A percentile compares a stretch with the other conserved stretches of the same genome.
phyloP scores from a whole-genome alignment of 2,329 filamentous ascomycete species.

The Tolypocladium ovalisporum region DNA sequence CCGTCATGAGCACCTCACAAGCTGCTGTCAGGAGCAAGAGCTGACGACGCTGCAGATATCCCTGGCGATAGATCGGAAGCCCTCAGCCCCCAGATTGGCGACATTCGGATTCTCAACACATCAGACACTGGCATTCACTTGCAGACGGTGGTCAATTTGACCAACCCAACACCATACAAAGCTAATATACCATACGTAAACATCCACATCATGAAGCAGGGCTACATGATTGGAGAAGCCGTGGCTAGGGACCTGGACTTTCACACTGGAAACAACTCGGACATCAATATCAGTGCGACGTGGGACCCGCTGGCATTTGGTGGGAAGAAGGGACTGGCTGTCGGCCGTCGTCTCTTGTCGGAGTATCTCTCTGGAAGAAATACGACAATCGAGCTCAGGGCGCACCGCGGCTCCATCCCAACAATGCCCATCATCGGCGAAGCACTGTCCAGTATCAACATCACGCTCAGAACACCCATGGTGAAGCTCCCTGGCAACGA shows the following conservation, averaged over 20 bases:
- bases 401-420: constrained; percentile 65
- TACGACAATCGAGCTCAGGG: constrained; percentile 63
- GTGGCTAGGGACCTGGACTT: constrained; percentile 54
- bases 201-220: constrained; percentile 65
- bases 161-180: constrained; percentile 82
- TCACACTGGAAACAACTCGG: constrained; percentile 58
- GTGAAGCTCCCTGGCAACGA: constrained; percentile 45
- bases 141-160: constrained; percentile 65
- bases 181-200: constrained; percentile 72
- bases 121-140: constrained; percentile 60
- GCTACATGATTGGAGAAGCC: constrained; percentile 64
- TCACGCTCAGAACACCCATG: constrained; percentile 62
- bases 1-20: constrained; percentile 8
- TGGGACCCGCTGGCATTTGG: constrained; percentile 61
- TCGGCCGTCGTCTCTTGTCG: constrained; percentile 66
- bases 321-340: constrained; percentile 46
- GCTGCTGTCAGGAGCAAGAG: constrained; percentile 5
- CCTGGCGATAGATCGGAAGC: constrained; percentile 38
- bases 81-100: constrained; percentile 53
- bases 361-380: constrained; percentile 84
- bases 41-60: constrained; percentile 41
- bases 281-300: constrained; percentile 53
- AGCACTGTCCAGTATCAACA: constrained; percentile 58
- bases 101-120: constrained; percentile 63
- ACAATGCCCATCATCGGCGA: constrained; percentile 59